phyloP scores from a whole-genome alignment of 2,329 filamentous ascomycete species.

The Pseudogymnoascus sp. region DNA sequence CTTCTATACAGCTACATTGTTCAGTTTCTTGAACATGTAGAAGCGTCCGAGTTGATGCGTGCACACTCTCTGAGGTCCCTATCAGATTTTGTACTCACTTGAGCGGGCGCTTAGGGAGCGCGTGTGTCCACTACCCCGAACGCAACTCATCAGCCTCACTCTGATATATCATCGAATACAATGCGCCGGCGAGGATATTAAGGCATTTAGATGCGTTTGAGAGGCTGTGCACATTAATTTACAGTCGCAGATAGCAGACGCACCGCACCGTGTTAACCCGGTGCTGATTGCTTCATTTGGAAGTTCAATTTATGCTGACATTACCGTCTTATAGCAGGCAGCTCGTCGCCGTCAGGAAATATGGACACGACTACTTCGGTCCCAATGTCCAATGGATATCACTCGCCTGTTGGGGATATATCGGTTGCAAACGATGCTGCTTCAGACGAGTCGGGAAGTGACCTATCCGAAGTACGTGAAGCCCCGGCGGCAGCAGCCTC shows the following conservation, averaged over 20 bases:
- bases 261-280: background rate
- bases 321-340: constrained; percentile 52
- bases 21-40: background rate
- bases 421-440: constrained; percentile 35
- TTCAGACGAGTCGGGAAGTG: constrained; percentile 60
- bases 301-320: constrained; percentile 14
- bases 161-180: constrained; percentile 5
- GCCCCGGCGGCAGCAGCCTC: constrained; percentile 43
- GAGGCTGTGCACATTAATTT: background rate
- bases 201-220: background rate
- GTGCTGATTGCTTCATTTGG: background rate
- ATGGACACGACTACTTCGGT: constrained; percentile 56
- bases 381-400: constrained; percentile 60
- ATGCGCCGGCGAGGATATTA: constrained; percentile 9
- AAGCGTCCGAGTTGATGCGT: background rate
- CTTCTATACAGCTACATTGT: constrained; percentile 1
- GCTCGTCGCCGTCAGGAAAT: constrained; percentile 54
- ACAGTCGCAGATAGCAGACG: background rate
- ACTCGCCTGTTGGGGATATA: constrained; percentile 44
- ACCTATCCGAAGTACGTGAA: constrained; percentile 65
- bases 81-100: background rate
- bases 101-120: background rate
- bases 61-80: background rate
- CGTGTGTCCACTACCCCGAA: background rate
- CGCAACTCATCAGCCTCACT: constrained; percentile 9